Percentiles rank a stretch among this genome's conserved stretches.
Conservation (phyloP, 192 early-diverging fungal genomes). For the Dimargaris cristalligena region DNA sequence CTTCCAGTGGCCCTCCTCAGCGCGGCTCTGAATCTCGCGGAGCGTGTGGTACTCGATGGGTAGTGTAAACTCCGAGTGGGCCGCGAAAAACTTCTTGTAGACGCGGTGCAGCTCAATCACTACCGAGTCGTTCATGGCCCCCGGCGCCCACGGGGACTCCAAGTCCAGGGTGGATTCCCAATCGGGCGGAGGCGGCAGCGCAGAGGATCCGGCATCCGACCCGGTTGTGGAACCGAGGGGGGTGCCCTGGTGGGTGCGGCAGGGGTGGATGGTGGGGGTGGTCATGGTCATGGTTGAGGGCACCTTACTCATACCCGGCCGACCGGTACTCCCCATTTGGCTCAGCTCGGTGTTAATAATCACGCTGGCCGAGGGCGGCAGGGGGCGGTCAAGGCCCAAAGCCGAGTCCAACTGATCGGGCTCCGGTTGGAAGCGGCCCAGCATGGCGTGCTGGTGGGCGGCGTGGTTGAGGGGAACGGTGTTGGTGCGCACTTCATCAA, state of each 20-base stretch:
- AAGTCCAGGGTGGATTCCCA: background rate
- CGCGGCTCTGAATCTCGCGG: background rate
- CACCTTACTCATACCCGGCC: background rate
- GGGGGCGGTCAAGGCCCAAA: background rate
- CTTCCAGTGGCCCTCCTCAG: constrained; percentile 4
- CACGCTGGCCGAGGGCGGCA: background rate
- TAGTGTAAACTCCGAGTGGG: constrained; percentile 1
- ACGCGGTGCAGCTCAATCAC: background rate
- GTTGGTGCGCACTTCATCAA: background rate
- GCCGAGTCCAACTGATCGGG: background rate
- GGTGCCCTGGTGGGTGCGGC: background rate
- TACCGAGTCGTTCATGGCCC: background rate
- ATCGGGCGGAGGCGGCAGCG: background rate
- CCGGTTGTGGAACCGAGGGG: background rate
- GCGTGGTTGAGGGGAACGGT: background rate
- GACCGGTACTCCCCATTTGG: background rate
- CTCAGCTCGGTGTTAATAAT: background rate
- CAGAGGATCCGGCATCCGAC: background rate
- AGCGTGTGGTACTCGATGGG: constrained; percentile 1
- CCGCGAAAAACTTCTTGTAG: constrained; percentile 7
- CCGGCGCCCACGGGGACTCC: background rate
- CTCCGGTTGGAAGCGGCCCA: background rate
- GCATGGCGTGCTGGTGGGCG: background rate
- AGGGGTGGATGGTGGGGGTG: no score
- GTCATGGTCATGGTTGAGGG: background rate